Conservation (phyloP, 1,139 yeast genomes). For the Hansenula sp. region DNA sequence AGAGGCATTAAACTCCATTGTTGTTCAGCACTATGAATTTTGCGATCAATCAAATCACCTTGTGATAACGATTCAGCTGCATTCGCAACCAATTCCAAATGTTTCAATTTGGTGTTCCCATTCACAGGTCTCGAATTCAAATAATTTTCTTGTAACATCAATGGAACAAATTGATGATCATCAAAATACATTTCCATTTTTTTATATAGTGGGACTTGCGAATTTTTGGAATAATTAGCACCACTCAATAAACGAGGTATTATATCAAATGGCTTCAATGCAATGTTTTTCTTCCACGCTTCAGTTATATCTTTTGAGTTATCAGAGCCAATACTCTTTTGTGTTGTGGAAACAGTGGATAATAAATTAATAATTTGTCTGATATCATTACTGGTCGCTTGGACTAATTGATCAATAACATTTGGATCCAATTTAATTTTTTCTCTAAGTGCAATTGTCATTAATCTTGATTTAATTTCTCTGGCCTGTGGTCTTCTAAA, state of each 20-base stretch:
- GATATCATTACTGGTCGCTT: conserved; percentile 85
- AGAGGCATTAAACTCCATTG: conserved; percentile 95
- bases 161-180: conserved; percentile 91
- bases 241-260: conserved; percentile 67
- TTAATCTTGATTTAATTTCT: conserved; percentile 76
- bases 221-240: conserved; percentile 51
- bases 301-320: conserved; percentile 51
- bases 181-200: conserved; percentile 88
- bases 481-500: conserved; percentile 86
- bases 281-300: conserved; percentile 84
- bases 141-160: conserved; percentile 96
- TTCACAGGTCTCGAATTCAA: conserved; percentile 55
- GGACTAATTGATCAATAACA: conserved; percentile 79
- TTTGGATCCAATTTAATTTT: conserved; percentile 75
- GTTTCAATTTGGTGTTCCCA: conserved; percentile 38
- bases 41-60: conserved; percentile 75
- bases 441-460: conserved; percentile 90
- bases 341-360: conserved; percentile 77
- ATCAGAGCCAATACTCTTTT: conserved; percentile 53
- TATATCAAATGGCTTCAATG: conserved; percentile 93
- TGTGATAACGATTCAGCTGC: conserved; percentile 87
- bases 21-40: conserved; percentile 88
- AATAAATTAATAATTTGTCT: conserved; percentile 90
- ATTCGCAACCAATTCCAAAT: conserved; percentile 58
- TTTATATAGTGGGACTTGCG: conserved; percentile 63